These are phyloP conservation scores for Pythium scleroteichum DNA, from an alignment of 352 stramenopile species.

Conservation along the genomic window DNA sequence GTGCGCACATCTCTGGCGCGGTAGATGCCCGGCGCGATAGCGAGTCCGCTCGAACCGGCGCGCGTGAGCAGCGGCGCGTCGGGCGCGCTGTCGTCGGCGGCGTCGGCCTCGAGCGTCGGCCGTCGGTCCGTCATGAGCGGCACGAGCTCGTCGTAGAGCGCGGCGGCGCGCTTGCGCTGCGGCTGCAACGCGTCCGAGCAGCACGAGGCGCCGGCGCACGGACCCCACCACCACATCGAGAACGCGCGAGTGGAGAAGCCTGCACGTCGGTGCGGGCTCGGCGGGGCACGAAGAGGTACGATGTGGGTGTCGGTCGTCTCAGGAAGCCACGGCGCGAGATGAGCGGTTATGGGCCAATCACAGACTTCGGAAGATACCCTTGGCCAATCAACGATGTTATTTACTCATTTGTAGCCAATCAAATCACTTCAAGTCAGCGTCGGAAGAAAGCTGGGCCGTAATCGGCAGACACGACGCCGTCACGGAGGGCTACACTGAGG, in stretches of 20 bases:
- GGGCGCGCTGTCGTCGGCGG: not conserved
- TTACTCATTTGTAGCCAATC: constrained; percentile 19
- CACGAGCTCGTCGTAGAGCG: constrained; percentile 55
- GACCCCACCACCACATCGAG: constrained; percentile 66
- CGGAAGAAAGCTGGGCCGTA: not conserved
- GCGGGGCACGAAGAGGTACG: constrained; percentile 2
- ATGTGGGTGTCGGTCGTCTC: too few relatives aligned
- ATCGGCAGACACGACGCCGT: not conserved
- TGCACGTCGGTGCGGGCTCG: not conserved
- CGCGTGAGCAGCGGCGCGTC: not conserved
- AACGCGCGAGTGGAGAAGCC: too few relatives aligned
- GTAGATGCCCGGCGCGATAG: constrained; percentile 53
- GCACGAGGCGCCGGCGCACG: constrained; percentile 55
- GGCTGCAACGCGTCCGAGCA: constrained; percentile 40
- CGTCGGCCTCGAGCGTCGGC: constrained; percentile 11
- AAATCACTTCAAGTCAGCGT: not conserved
- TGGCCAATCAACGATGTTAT: constrained; percentile 14
- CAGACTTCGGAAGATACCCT: not conserved
- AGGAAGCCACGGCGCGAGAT: too few relatives aligned
- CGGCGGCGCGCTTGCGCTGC: constrained; percentile 10
- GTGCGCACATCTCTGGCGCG: constrained; percentile 50
- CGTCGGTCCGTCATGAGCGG: constrained; percentile 32
- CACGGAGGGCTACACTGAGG: not conserved
- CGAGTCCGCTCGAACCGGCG: constrained; percentile 1
- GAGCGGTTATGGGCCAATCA: constrained; percentile 12